These are phyloP conservation scores for Tothia fuscella DNA, from an alignment of 2,329 filamentous ascomycete species.

Conservation along the genomic window DNA sequence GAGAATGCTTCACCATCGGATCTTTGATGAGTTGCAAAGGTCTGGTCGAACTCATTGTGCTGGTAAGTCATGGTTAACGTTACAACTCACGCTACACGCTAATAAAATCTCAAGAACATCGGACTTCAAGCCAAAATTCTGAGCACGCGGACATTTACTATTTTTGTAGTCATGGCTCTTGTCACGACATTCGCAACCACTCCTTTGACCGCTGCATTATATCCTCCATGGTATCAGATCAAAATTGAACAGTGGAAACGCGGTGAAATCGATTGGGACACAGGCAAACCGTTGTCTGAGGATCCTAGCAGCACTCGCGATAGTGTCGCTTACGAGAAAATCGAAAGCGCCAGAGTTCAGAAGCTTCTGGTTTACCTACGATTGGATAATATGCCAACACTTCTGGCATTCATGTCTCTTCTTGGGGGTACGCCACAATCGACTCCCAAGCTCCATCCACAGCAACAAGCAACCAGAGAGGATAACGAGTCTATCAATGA, in stretches of 20 bases:
- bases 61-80: conserved; percentile 42
- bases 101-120: conserved; percentile 48
- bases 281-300: conserved; percentile 34
- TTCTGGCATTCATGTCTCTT: conserved; percentile 73
- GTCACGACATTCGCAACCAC: conserved; percentile 78
- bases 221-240: conserved; percentile 65
- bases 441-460: conserved; percentile 27
- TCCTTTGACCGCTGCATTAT: conserved; percentile 59
- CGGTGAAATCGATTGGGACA: conserved; percentile 86
- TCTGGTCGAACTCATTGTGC: conserved; percentile 85
- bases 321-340: conserved; percentile 36
- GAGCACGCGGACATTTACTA: conserved; percentile 72
- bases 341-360: conserved; percentile 41
- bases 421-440: conserved; percentile 46
- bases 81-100: neutral
- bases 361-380: conserved; percentile 70
- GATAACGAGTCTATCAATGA: conserved; percentile 17
- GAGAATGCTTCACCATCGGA: conserved; percentile 80
- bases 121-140: conserved; percentile 74
- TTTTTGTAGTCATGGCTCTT: conserved; percentile 89
- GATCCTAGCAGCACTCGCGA: conserved; percentile 15
- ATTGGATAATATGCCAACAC: conserved; percentile 68
- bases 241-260: conserved; percentile 64
- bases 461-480: conserved; percentile 16
- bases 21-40: conserved; percentile 95